phyloP scores from a whole-genome alignment of 345 rosid genomes.

The Noccaea bulbosa region DNA sequence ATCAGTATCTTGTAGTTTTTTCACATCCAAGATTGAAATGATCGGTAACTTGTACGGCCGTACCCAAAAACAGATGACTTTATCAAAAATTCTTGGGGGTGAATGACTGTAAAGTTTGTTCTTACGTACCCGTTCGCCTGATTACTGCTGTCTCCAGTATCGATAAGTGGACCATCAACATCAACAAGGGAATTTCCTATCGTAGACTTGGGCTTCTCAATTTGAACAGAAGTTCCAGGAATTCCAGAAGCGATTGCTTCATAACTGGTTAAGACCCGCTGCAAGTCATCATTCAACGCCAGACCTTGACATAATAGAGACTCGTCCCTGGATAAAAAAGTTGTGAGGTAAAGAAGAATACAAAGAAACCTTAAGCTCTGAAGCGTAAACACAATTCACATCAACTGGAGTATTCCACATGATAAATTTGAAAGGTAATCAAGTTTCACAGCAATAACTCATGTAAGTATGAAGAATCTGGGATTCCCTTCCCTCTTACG shows the following conservation, averaged over 20 bases:
- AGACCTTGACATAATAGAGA: constrained; percentile 89
- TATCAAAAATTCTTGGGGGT: constrained; percentile 4
- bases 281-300: constrained; percentile 95
- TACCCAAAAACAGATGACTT: not conserved
- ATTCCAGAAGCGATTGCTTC: constrained; percentile 72
- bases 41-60: not conserved
- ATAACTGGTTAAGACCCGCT: constrained; percentile 85
- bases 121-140: constrained; percentile 47
- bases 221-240: constrained; percentile 54
- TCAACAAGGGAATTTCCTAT: constrained; percentile 60
- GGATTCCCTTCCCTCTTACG: constrained; percentile 14
- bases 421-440: not conserved
- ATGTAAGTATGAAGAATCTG: not conserved
- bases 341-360: constrained; percentile 19
- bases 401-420: constrained; percentile 11
- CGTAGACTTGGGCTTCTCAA: constrained; percentile 59
- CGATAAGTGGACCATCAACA: constrained; percentile 72
- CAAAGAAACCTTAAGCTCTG: constrained; percentile 16
- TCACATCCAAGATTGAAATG: constrained; percentile 21
- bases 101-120: constrained; percentile 25
- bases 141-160: constrained; percentile 67
- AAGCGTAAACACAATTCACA: constrained; percentile 14
- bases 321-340: constrained; percentile 73
- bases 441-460: constrained; percentile 17
- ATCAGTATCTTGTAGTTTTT: constrained; percentile 8